Base-by-base conservation (phyloP, 345 rosid genomes). In the Bretschneidera sinensis region DNA sequence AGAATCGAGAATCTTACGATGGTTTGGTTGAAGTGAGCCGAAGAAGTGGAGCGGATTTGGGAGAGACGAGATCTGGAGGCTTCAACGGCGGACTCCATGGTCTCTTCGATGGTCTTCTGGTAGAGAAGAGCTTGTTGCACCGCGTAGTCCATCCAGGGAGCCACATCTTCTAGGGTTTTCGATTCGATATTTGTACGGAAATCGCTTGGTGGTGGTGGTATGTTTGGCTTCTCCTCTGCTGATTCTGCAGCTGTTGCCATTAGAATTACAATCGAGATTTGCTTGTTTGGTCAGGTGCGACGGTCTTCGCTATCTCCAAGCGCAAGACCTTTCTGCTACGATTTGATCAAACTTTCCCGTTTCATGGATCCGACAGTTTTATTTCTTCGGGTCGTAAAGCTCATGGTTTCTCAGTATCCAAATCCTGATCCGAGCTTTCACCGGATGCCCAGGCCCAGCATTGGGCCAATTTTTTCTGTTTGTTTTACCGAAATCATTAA, bases 121-220 rank as follows among this genome's bases (percentile, higher is more conserved):
- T 85, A 85, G 24, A 80, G 67, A 34, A 78, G 68, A 55, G 83
- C 85, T 58, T 88, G 92, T 54, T 78, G 80, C 71, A 82, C 55
- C 17, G 91, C 83, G 65, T 79, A 71, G 22, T 85, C 95, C 60
- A 85, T 78, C 99, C 96, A 94, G 23, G 85, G 83, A 43, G 80
- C 59, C 4, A 71, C 77, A 66, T 78, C 73, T 58, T 80, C 85
- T 13, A 77, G 68, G 62, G 77, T 18, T 64, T 76, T 78, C 64
- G 84, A 69, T 43, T 74, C 73, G 18, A 72, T 67, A 61, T 57
- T 55, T 5, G 57, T 60, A 60, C 76, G 48, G 47, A 66, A 16
- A 17, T 61, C 66, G 47, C 35, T 64, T 11, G 55, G 69, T n/a
- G n/a, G n/a, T n/a, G n/a, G n/a, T n/a, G n/a, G n/a, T n/a, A n/a